Conservation (phyloP, 306 rosid genomes). For the Prosopis cineraria region DNA sequence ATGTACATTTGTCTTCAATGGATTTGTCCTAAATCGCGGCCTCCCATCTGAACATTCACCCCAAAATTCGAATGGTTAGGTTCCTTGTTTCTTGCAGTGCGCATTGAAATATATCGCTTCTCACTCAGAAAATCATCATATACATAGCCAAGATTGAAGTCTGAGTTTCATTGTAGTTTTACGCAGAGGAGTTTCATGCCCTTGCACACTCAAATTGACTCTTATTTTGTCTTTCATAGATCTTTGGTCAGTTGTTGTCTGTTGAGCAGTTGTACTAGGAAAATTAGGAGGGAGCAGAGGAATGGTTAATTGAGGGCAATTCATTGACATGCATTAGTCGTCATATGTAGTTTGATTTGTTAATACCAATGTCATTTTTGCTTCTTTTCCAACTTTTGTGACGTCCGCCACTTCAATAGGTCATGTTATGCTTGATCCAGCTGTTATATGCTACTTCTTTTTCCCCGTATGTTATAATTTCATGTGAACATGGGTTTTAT, state of each 20-base stretch:
- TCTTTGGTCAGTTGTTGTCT: neutral
- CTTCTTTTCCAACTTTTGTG: neutral
- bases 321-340: neutral
- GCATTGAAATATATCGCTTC: neutral
- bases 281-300: neutral
- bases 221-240: neutral
- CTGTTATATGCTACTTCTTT: neutral
- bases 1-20: neutral
- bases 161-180: neutral
- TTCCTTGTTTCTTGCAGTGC: neutral
- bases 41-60: neutral
- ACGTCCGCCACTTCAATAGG: neutral
- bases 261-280: neutral
- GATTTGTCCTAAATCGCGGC: neutral
- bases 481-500: neutral
- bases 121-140: neutral
- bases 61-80: neutral
- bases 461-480: neutral
- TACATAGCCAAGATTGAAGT: neutral
- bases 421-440: conserved; percentile 19
- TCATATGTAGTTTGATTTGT: neutral
- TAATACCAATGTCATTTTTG: neutral
- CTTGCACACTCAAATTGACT: neutral
- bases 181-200: neutral
- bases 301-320: neutral